Conservation (phyloP, 306 rosid genomes). For the Vigna mungo region DNA sequence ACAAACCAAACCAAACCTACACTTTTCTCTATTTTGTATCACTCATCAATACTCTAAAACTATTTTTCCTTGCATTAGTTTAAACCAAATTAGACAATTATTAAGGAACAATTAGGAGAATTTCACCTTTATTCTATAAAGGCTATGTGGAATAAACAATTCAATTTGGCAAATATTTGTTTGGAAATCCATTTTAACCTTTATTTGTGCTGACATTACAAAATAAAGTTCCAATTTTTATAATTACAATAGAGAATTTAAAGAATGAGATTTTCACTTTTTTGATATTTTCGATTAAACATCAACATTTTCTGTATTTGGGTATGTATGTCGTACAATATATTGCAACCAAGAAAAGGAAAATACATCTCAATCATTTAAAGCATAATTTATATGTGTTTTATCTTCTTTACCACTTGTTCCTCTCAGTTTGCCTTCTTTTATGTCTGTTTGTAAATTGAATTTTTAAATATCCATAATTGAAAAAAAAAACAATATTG, state of each 20-base stretch:
- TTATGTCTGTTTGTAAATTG: not conserved
- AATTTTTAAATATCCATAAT: not conserved
- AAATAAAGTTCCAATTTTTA: too few species aligned
- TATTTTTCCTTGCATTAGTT: not conserved
- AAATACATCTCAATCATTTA: too few species aligned
- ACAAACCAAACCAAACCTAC: constrained; percentile 21
- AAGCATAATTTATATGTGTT: too few species aligned
- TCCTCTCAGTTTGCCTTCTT: not conserved
- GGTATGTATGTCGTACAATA: too few species aligned
- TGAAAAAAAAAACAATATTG: not conserved
- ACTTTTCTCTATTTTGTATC: not conserved
- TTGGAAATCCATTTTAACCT: not conserved
- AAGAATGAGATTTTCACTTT: too few species aligned
- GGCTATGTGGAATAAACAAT: not conserved
- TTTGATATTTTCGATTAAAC: too few species aligned
- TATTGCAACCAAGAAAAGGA: not conserved
- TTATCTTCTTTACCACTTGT: not conserved
- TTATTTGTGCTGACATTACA: too few species aligned
- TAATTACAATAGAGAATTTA: not conserved
- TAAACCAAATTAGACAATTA: not conserved
- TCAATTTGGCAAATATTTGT: not conserved
- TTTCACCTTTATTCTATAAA: not conserved
- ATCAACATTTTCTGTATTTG: too few species aligned
- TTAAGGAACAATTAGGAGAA: not conserved
- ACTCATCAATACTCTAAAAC: not conserved